Evolutionary conservation across 129 eudicot genomes (phyloP).

Genomic region (Daucus carota): DH1_v3.0 NC_030389.2:3761001-3761500

Average conservation of each 20-base stretch:
- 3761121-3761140: background rate
- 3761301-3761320: background rate
- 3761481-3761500: background rate
- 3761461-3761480: background rate
- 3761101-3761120: background rate
- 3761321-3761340: too few relatives aligned
- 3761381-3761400: background rate
- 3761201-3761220: slow-evolving; percentile 3
- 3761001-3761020: background rate
- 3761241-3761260: background rate
- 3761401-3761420: background rate
- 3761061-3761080: background rate
- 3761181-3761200: background rate
- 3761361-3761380: background rate
- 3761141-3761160: background rate
- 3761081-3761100: background rate
- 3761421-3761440: too few relatives aligned
- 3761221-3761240: background rate
- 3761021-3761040: background rate
- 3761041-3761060: background rate
- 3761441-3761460: too few relatives aligned
- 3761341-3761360: too few relatives aligned
- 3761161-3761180: background rate
- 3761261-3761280: background rate
- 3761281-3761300: background rate